Conservation (phyloP, 257 asterid genomes). For the Handroanthus guayacan region DNA sequence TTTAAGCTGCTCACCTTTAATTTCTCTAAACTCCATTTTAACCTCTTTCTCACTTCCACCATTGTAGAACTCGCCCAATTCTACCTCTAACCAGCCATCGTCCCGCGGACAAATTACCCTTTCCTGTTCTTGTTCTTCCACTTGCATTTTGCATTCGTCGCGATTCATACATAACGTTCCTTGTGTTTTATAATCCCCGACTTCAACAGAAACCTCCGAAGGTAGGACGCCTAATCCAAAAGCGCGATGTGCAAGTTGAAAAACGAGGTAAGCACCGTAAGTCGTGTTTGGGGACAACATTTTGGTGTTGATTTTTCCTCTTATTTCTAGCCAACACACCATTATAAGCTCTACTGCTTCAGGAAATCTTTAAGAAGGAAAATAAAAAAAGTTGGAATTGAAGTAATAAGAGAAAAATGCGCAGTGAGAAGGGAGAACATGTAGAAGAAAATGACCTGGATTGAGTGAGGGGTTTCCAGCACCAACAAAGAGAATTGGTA, state of each 20-base stretch:
- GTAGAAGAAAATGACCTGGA: constrained; percentile 39
- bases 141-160: constrained; percentile 28
- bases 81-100: constrained; percentile 77
- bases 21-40: constrained; percentile 59
- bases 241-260: constrained; percentile 63
- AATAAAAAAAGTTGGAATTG: background rate
- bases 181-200: constrained; percentile 39
- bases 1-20: constrained; percentile 63
- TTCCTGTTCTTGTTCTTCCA: constrained; percentile 31
- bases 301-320: constrained; percentile 49
- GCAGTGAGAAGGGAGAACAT: too few relatives aligned
- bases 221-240: constrained; percentile 59
- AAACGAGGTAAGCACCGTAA: constrained; percentile 64
- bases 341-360: constrained; percentile 45
- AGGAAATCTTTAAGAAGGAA: constrained; percentile 29
- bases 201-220: constrained; percentile 52
- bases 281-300: constrained; percentile 62
- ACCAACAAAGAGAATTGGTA: constrained; percentile 60
- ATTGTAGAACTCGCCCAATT: constrained; percentile 65
- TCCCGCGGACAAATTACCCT: constrained; percentile 38
- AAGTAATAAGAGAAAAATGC: background rate
- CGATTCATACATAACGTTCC: constrained; percentile 33
- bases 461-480: constrained; percentile 62
- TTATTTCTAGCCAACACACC: constrained; percentile 60
- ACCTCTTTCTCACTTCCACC: constrained; percentile 48